Base-by-base conservation (phyloP, 441 rosid genomes). In the Erodium texanum region DNA sequence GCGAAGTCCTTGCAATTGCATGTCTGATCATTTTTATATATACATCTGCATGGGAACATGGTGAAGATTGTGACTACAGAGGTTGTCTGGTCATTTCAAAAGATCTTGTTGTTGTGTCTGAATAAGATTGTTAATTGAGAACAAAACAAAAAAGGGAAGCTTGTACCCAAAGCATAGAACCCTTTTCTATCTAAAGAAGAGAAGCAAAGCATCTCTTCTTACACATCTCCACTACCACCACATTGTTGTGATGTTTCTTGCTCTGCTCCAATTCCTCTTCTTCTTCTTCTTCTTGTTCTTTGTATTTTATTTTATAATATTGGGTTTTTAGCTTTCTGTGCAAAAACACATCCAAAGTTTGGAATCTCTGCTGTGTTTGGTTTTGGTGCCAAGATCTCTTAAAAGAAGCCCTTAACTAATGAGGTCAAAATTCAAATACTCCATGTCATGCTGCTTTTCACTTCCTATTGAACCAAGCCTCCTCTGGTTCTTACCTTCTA, bases 191-290 rank as follows among this genome's bases (percentile, higher is more conserved):
- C 19, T 69, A 78, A 76, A 81, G 79, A 79, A 77, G 71, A 77
- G 79, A 92, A 84, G 87, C 89, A 89, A 87, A 85, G 96, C 80
- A 89, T 87, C 89, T 72, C 20, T 18, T 77, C 83, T 78, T 75
- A 29, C 80, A 73, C 81, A 73, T 52, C 76, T 45, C 16, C 52
- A 45, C 52, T 5, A 12, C 52, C 16, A 14, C 16, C 52, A 14
- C 22, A 54, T 18, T 18, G 23, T 18, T 52, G 22, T 18, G 3
- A 11, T 18, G 54, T 70, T 64, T 64, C 73, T 82, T 83, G 80
- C 85, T 83, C 82, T 79, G 67, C 76, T 64, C 41, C 73, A 6
- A 54, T 54, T 54, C 61, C 7, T 54, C 22, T 41, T 56, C 67
- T 66, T 20, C 20, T 36, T 59, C 7, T 41, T 48, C 69, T 68